Evolutionary conservation across 306 rosid genomes (phyloP).

Genomic region (Urtica urens): DNA sequence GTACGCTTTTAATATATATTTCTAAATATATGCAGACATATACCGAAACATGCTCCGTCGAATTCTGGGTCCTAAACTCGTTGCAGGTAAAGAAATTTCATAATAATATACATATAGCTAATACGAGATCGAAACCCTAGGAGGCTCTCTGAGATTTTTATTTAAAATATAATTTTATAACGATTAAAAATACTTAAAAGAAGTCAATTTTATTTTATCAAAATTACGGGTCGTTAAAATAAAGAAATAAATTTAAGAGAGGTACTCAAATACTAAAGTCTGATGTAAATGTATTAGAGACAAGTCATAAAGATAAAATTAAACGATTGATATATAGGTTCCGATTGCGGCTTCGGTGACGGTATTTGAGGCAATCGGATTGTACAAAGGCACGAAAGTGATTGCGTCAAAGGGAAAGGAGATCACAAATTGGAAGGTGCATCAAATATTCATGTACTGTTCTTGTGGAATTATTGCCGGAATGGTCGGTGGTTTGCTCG

Average conservation of each 20-base stretch:
- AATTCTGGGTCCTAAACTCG: slow-evolving; percentile 60
- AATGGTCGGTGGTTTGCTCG: slow-evolving; percentile 68
- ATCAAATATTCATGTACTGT: slow-evolving; percentile 44
- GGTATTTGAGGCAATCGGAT: slow-evolving; percentile 52
- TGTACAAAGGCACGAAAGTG: slow-evolving; percentile 54
- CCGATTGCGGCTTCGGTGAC: slow-evolving; percentile 63
- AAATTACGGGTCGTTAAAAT: too few species aligned
- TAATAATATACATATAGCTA: slow-evolving; percentile 7
- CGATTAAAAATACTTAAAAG: too few species aligned
- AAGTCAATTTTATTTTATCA: too few species aligned
- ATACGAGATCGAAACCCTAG: not conserved
- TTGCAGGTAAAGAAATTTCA: too few species aligned
- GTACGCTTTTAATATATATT: not conserved
- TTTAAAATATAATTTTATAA: too few species aligned
- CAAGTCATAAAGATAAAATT: too few species aligned
- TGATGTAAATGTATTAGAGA: too few species aligned
- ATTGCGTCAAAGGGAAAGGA: slow-evolving; percentile 78
- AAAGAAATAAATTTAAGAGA: too few species aligned
- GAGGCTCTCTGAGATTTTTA: too few species aligned
- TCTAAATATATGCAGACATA: slow-evolving; percentile 47
- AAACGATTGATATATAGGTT: slow-evolving; percentile 20
- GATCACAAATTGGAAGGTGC: slow-evolving; percentile 58
- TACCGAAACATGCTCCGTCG: slow-evolving; percentile 49
- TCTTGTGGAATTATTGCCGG: slow-evolving; percentile 63
- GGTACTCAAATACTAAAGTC: too few species aligned